Percentiles rank a stretch among this genome's conserved stretches.
phyloP scores from a whole-genome alignment of 1,284 basidiomycete species.

The Irpex sp. region DNA sequence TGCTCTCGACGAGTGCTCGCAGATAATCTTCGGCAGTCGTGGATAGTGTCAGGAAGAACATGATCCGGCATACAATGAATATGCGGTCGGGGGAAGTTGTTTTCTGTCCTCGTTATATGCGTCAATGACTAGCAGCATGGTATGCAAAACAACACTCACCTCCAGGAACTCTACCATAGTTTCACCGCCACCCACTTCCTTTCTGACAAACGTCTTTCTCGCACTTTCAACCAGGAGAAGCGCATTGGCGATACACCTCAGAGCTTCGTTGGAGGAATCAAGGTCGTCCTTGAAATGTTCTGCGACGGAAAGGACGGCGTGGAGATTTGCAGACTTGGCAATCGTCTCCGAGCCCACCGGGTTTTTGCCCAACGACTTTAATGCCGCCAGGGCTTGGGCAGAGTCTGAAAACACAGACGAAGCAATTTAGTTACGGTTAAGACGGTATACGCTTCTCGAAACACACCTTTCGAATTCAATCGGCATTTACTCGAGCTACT shows the following conservation, averaged over 20 bases:
- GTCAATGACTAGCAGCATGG: too few species aligned
- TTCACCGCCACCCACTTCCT: slow-evolving; percentile 61
- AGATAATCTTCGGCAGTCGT: slow-evolving; percentile 41
- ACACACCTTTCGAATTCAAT: slow-evolving; percentile 50
- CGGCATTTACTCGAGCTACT: slow-evolving; percentile 36
- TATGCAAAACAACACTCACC: slow-evolving; percentile 35
- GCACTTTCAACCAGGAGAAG: slow-evolving; percentile 64
- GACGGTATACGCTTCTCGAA: background rate
- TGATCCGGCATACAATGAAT: slow-evolving; percentile 71
- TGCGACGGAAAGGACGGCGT: slow-evolving; percentile 48
- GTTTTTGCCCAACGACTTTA: slow-evolving; percentile 76
- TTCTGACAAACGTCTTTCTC: slow-evolving; percentile 51
- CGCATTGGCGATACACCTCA: slow-evolving; percentile 74
- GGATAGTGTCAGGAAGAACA: slow-evolving; percentile 68
- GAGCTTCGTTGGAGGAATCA: slow-evolving; percentile 64
- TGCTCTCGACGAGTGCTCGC: slow-evolving; percentile 55
- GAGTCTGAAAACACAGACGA: background rate
- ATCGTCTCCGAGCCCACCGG: slow-evolving; percentile 67
- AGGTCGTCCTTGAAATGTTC: slow-evolving; percentile 49
- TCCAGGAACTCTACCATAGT: slow-evolving; percentile 55
- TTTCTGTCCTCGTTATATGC: slow-evolving; percentile 41
- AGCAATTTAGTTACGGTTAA: background rate
- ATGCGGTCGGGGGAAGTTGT: slow-evolving; percentile 55
- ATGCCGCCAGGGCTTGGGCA: slow-evolving; percentile 58
- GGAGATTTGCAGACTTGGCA: slow-evolving; percentile 49